A percentile compares a stretch with the other conserved stretches of the same genome.
Conservation (phyloP, 2,329 filamentous ascomycete species). For the Dactylonectria estremocensis region DNA sequence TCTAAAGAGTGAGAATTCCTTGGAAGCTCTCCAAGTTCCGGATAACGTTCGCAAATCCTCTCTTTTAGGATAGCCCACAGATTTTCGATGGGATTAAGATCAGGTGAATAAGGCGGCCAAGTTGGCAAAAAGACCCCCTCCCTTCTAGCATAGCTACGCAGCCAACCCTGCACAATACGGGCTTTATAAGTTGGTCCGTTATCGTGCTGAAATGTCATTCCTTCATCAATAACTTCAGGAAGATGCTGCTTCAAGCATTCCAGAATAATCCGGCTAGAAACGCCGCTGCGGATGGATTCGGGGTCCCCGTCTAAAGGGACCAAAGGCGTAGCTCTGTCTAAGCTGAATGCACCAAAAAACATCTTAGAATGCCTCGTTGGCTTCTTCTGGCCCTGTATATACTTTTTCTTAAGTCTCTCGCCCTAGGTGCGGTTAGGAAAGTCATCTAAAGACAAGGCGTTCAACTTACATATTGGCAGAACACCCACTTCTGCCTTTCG, state of each 20-base stretch:
- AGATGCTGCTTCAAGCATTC: not conserved
- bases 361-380: conserved; percentile 1
- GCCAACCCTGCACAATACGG: not conserved
- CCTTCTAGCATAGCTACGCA: not conserved
- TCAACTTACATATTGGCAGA: not conserved
- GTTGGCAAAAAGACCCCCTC: not conserved
- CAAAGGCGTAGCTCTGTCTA: not conserved
- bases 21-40: no score
- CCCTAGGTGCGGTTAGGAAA: not conserved
- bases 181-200: no score
- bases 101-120: no score
- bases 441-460: not conserved
- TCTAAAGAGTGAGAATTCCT: no score
- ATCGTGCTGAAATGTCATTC: no score
- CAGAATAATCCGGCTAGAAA: not conserved
- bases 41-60: no score
- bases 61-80: no score
- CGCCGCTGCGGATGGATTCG: not conserved
- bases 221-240: no score
- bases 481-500: not conserved
- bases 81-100: not conserved
- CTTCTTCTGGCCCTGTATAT: not conserved
- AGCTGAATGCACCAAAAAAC: not conserved
- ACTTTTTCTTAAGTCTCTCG: not conserved
- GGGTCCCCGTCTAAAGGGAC: not conserved